Base-by-base conservation (phyloP, 2,329 filamentous ascomycete species). In the Aspergillus tanneri region DNA sequence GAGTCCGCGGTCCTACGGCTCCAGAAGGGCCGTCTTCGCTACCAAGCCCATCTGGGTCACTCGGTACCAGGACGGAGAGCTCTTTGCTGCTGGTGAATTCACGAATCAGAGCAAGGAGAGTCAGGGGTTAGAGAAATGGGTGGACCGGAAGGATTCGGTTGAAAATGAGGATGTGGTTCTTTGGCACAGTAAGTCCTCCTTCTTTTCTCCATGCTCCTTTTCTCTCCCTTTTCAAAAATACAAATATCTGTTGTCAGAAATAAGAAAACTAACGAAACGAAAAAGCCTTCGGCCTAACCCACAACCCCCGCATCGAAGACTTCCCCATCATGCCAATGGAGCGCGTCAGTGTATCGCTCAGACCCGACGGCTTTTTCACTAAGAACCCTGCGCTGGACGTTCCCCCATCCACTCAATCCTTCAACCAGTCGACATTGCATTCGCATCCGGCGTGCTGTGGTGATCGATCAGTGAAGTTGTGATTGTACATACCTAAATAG, bases 311-410 rank as follows among this genome's bases (percentile, higher is more conserved):
- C 2, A 74, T 81, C 21, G 83, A 86, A 58, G 83, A 86, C 58
- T 86, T 85, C 67, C 83, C 83, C 0, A 79, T 86, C 22, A 86
- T 86, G 83, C 83, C 83, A 0, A 75, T 76, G 53, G 83, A 86
- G 59, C 65, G 70, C 4, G 65, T 74, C 35, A 72, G 69, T 34
- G 71, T 78, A 8, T 70, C 68, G 58, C 60, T 79, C 19, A 72
- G 73, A 56, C 75, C 76, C 5, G 72, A 74, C 50, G 75, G 77
- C 4, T 78, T 79, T 64, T 78, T 77, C 54, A 69, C 71, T 4
- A 72, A 70, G 63, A 78, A 78, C 50, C 76, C 76, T 0, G 74
- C 74, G 3, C 54, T 78, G 30, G 73, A 76, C 57, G 73, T 76
- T 4, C 72, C 73, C 5, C 66, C 65, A 9, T 71, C 68, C 7